phyloP scores from a whole-genome alignment of 2,329 filamentous ascomycete species.

The Curvularia spicifera region DNA sequence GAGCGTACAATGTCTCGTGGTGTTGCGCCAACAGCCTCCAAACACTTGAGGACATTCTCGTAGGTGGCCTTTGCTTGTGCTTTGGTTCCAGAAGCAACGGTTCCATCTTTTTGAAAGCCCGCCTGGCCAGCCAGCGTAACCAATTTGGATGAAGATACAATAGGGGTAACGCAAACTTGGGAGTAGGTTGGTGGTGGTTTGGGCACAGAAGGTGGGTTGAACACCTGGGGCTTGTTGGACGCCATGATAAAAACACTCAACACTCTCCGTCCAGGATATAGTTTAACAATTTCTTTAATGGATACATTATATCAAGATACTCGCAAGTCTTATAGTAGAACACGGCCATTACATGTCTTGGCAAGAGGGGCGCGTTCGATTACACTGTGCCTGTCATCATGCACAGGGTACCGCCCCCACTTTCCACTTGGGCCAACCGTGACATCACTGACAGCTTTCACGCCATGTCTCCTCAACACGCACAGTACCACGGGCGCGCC shows the following conservation, averaged over 20 bases:
- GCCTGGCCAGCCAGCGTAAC: slow-evolving; percentile 45
- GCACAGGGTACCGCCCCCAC: neutral
- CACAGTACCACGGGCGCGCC: slow-evolving; percentile 4
- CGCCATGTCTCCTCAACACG: slow-evolving; percentile 5
- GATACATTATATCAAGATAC: neutral
- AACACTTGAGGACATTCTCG: slow-evolving; percentile 31
- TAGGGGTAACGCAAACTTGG: slow-evolving; percentile 42
- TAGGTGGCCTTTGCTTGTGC: slow-evolving; percentile 42
- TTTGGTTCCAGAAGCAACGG: slow-evolving; percentile 25
- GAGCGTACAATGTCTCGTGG: slow-evolving; percentile 40
- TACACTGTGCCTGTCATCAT: slow-evolving; percentile 3
- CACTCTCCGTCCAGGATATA: neutral
- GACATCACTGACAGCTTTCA: slow-evolving; percentile 13
- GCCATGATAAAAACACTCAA: slow-evolving; percentile 1
- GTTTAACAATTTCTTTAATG: neutral
- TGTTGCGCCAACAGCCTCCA: slow-evolving; percentile 41
- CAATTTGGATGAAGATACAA: slow-evolving; percentile 37
- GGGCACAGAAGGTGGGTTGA: slow-evolving; percentile 38
- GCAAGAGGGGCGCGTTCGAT: slow-evolving; percentile 11
- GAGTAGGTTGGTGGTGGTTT: slow-evolving; percentile 39
- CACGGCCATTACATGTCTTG: neutral
- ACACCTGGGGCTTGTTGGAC: slow-evolving; percentile 37
- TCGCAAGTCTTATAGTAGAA: neutral
- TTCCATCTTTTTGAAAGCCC: slow-evolving; percentile 24
- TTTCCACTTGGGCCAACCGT: slow-evolving; percentile 4